Percentiles rank a stretch among this genome's conserved stretches.
These are phyloP conservation scores for Moringa oleifera DNA, from an alignment of 345 rosid species.

Conservation along the genomic window DNA sequence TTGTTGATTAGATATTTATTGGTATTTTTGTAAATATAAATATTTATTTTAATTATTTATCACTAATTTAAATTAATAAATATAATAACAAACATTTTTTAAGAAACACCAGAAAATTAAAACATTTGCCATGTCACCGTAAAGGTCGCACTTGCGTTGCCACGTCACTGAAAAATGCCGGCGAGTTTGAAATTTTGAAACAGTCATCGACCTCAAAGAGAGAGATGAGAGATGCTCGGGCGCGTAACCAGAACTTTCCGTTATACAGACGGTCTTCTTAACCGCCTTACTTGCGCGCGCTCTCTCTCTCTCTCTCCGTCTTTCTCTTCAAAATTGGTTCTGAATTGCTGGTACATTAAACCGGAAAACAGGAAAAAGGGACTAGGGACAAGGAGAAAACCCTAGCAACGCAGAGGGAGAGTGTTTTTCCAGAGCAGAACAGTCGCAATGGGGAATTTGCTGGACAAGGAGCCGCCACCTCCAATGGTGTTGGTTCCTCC, in stretches of 20 bases:
- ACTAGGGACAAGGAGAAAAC: no score
- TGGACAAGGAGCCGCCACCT: slow-evolving; percentile 66
- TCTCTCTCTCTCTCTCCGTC: not conserved
- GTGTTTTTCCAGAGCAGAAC: not conserved
- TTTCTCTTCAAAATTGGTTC: not conserved
- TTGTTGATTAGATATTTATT: no score
- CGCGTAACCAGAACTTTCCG: not conserved
- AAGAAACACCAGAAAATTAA: no score
- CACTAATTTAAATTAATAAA: no score
- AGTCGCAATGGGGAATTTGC: slow-evolving; percentile 49
- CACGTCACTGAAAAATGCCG: not conserved
- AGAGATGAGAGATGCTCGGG: slow-evolving; percentile 10
- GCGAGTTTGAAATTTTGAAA: not conserved
- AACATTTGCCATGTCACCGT: no score
- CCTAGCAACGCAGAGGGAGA: not conserved
- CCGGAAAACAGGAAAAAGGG: not conserved
- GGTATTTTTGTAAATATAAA: no score
- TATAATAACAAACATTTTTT: no score
- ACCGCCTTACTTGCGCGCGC: not conserved
- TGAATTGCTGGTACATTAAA: not conserved
- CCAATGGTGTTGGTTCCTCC: slow-evolving; percentile 90
- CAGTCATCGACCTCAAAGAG: not conserved
- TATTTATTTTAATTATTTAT: no score
- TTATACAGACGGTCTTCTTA: not conserved
- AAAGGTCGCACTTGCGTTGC: not conserved